Base-by-base conservation (phyloP, 495 filamentous ascomycete species). In the Apodospora peruviana region DNA sequence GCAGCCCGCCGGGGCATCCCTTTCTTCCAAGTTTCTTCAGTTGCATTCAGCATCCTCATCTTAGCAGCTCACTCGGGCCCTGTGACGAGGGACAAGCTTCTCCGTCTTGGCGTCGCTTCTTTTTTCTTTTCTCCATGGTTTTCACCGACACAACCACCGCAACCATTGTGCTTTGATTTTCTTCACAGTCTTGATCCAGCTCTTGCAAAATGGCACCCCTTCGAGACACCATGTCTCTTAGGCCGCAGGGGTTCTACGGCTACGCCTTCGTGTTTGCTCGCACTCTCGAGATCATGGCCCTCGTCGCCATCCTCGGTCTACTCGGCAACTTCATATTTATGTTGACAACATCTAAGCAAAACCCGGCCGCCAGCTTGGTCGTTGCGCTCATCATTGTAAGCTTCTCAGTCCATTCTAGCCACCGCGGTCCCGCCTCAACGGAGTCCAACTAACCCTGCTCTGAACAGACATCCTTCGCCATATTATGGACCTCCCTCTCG, bases 251-350 rank as follows among this genome's bases (percentile, higher is more conserved):
- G 32, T 45, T 53, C 19, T 49, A 40, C 18, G 47, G 29, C 17
- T 53, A 47, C 25, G 25, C 40, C 17, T 51, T 57, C 23, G 42
- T 57, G 14, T 11, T 43, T 12, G 19, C 47, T 2, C 46, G 50
- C n/a, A 20, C 27, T 1, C 22, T 24, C 8, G 29, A 25, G 9
- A 43, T 53, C 35, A 17, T 48, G 0, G 23, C 22, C 1, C 49
- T 51, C 17, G 36, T 14, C 14, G 43, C 22, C 24, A n/a, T 51
- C 24, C 32, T 38, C n/a, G 50, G 50, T 0, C n/a, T 57, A 1
- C 23, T 32, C 10, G 40, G 40, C 24, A 17, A 57, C 21, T 53
- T 57, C 12, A 24, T 53, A 3, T 14, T 37, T 14, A 18, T 39
- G 22, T 32, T 36, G 7, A 38, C 24, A 5, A 32, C 21, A 5